Evolutionary conservation across 2,329 filamentous ascomycete genomes (phyloP).

Genomic region (Karstenula rhodostoma): DNA sequence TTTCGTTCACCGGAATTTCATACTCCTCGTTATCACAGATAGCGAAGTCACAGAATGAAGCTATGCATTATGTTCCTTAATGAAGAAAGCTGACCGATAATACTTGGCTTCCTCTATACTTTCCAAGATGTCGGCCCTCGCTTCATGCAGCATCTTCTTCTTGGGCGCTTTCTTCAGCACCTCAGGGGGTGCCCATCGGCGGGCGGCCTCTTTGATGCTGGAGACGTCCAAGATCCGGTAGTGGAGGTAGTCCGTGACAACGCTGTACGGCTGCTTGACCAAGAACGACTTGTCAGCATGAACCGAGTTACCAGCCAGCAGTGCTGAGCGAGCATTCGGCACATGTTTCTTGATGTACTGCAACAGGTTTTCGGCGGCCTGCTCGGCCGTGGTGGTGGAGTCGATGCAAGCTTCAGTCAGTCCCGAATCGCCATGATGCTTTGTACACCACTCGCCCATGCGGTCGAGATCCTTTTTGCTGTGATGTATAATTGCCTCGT

Average conservation of each 20-base stretch:
- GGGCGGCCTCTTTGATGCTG: slow-evolving; percentile 86
- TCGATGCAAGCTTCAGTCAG: slow-evolving; percentile 78
- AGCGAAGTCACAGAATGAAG: background rate
- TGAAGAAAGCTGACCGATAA: slow-evolving; percentile 77
- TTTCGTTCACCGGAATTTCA: background rate
- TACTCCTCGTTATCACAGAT: background rate
- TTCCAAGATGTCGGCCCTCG: slow-evolving; percentile 88
- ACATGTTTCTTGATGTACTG: slow-evolving; percentile 78
- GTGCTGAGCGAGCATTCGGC: slow-evolving; percentile 69
- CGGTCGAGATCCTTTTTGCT: slow-evolving; percentile 71
- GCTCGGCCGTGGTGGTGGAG: slow-evolving; percentile 74
- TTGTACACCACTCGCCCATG: slow-evolving; percentile 91
- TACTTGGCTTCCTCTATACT: slow-evolving; percentile 92
- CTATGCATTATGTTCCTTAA: background rate
- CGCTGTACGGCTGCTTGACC: slow-evolving; percentile 73
- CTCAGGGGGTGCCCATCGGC: slow-evolving; percentile 76
- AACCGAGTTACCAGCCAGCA: slow-evolving; percentile 92
- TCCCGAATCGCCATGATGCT: slow-evolving; percentile 81
- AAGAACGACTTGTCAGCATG: slow-evolving; percentile 90
- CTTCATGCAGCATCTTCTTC: slow-evolving; percentile 83
- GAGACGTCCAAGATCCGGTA: slow-evolving; percentile 94
- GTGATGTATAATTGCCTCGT: slow-evolving; percentile 81
- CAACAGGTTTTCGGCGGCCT: slow-evolving; percentile 77
- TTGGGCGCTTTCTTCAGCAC: slow-evolving; percentile 69
- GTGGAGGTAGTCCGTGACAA: slow-evolving; percentile 79